Evolutionary conservation across 805 yeast species (phyloP).

Genomic region (Grigorovia transvaalensis): DNA sequence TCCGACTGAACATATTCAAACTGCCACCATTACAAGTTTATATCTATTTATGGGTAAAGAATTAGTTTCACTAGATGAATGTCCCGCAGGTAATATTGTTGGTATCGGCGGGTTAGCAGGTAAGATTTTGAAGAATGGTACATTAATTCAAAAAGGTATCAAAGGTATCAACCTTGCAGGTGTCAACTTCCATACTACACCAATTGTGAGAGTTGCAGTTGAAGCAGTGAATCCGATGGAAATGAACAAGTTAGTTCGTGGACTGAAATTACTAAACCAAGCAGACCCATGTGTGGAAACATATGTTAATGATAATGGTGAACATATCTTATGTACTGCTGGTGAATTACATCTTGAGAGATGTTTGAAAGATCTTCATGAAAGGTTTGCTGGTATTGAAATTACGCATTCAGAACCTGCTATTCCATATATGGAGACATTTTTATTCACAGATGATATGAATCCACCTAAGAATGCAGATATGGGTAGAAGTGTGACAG

Average conservation of each 20-base stretch:
- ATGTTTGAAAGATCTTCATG: constrained; percentile 81
- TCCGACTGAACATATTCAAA: constrained; percentile 45
- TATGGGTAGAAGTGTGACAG: constrained; percentile 40
- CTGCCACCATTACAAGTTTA: constrained; percentile 54
- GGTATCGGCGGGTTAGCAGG: constrained; percentile 90
- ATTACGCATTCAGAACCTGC: constrained; percentile 82
- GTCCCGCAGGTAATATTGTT: constrained; percentile 91
- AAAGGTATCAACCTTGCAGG: constrained; percentile 72
- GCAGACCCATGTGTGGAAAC: constrained; percentile 95
- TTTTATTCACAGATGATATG: constrained; percentile 42
- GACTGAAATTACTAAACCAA: constrained; percentile 65
- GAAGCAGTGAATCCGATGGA: constrained; percentile 86
- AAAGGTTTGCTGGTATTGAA: constrained; percentile 86
- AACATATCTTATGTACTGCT: constrained; percentile 85
- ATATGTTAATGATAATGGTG: constrained; percentile 81
- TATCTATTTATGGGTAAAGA: constrained; percentile 91
- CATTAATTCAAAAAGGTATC: constrained; percentile 49
- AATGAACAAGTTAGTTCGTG: constrained; percentile 63
- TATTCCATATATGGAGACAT: constrained; percentile 88
- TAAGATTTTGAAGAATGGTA: constrained; percentile 75
- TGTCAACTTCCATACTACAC: constrained; percentile 64
- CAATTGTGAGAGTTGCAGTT: constrained; percentile 90
- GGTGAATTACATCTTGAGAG: constrained; percentile 95
- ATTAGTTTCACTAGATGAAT: constrained; percentile 59
- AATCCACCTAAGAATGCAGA: constrained; percentile 38